Evolutionary conservation across 2,329 filamentous ascomycete species (phyloP), one percentile per base, ranked within the genome.

Genomic region (Dactylonectria macrodidyma): DNA sequence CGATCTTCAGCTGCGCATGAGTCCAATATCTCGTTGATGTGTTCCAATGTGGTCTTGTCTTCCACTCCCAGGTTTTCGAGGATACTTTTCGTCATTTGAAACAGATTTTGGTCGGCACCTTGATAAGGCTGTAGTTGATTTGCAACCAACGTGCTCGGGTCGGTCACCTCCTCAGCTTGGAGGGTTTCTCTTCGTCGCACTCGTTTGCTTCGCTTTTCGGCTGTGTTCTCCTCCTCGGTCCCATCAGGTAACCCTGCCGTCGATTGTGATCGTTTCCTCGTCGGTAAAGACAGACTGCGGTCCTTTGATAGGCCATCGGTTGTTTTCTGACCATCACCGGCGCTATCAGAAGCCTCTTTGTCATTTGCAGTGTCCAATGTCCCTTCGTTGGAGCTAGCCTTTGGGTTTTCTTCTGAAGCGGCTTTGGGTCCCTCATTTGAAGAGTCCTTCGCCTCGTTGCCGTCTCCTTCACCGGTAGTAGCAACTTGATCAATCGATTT

Each of bases 171-270:
- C 41, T 88, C 89, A 4, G 81, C 78, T 11, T 86, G 83, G 3
- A 85, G 87, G 50, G 91, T 90, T 44, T 83, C 81, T 58, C 81
- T 73, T 61, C 90, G 84, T 52, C 90, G 85, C 34, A 90, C 90
- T 57, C 91, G 84, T 75, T 92, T 93, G 78, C 90, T 92, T 64
- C 90, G 84, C 74, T 91, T 92, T 60, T 88, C 87, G 11, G 87
- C 84, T 2, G 81, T 82, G 26, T 83, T 85, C 38, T 91, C 89
- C 59, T 91, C 89, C 8, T 90, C 88, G 1, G 76, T 82, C 0
- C 79, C 83, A 3, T 91, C 89, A 0, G 83, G 83, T 16, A 92
- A 78, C 3, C 89, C 89, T 5, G 90, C 90, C 34, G 81, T 80
- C 11, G 90, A 92, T 67, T 91, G 89, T 2, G 90, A 91, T 57